Percentiles rank a stretch among this genome's conserved stretches.
These are phyloP conservation scores for Cucumis hystrix DNA, from an alignment of 306 rosid species.

Conservation along the genomic window DNA sequence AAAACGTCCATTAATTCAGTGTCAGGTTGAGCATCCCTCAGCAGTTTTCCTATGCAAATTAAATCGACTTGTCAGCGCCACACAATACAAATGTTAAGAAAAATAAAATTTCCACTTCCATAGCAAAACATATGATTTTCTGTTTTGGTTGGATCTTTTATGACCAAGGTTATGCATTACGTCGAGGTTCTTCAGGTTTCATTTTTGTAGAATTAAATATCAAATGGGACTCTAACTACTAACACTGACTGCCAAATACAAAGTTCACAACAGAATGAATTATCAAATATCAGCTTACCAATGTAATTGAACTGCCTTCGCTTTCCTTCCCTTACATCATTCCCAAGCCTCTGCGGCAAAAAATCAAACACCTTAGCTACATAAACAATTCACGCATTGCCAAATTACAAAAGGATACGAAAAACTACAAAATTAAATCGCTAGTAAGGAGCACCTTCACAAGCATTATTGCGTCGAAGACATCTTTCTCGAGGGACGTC, in stretches of 20 bases:
- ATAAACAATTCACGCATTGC: conserved; percentile 2
- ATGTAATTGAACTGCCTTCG: conserved; percentile 86
- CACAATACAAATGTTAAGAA: not conserved
- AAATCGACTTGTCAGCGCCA: not conserved
- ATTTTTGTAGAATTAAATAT: too few relatives aligned
- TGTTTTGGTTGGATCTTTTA: not conserved
- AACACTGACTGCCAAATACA: too few relatives aligned
- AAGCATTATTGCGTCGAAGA: conserved; percentile 48
- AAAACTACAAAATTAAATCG: conserved; percentile 11
- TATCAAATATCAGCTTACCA: conserved; percentile 26
- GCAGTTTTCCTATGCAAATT: conserved; percentile 47
- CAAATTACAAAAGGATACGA: conserved; percentile 9
- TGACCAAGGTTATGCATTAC: not conserved
- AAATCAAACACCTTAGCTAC: conserved; percentile 51
- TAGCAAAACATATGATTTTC: not conserved
- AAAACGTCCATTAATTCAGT: conserved; percentile 63
- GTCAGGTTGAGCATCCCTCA: conserved; percentile 46
- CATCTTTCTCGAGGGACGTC: conserved; percentile 45
- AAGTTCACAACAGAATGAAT: not conserved
- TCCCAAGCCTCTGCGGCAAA: conserved; percentile 58
- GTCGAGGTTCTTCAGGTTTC: not conserved
- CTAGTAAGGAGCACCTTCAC: conserved; percentile 45
- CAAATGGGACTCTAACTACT: too few relatives aligned
- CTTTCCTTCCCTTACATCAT: conserved; percentile 89
- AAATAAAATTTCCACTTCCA: not conserved